These are phyloP conservation scores for Russula ochroleuca DNA, from an alignment of 768 basidiomycete species.

Conservation along the genomic window DNA sequence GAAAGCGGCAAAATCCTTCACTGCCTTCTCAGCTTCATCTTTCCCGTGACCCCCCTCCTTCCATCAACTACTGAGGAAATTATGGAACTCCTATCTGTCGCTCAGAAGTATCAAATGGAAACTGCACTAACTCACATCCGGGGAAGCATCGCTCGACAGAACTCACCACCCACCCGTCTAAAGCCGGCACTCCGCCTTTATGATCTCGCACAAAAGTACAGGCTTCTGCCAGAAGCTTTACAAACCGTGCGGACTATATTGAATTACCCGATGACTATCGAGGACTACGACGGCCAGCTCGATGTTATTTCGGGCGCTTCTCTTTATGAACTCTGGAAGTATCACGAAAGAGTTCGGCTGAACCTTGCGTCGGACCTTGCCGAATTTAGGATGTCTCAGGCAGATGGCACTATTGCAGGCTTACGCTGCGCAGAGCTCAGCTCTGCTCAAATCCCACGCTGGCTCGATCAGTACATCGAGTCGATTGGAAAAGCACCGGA, in stretches of 20 bases:
- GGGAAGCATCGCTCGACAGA: background rate
- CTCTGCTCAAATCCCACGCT: background rate
- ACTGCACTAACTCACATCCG: background rate
- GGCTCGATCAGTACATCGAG: slow-evolving; percentile 6
- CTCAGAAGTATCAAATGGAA: slow-evolving; percentile 6
- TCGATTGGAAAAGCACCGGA: background rate
- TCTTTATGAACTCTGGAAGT: slow-evolving; percentile 14
- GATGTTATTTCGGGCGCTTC: background rate
- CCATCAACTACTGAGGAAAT: background rate
- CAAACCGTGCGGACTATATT: background rate
- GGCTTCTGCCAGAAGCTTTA: background rate
- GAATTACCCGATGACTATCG: background rate
- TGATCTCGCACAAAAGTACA: background rate
- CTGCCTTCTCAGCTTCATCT: slow-evolving; percentile 15
- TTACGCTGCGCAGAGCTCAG: background rate
- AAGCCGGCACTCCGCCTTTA: background rate
- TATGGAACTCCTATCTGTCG: background rate
- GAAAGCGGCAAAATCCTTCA: background rate
- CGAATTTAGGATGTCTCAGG: background rate
- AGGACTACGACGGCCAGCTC: background rate
- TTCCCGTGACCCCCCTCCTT: slow-evolving; percentile 6
- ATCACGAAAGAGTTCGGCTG: background rate
- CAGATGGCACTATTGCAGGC: background rate
- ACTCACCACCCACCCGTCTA: background rate
- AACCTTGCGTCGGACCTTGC: background rate